Conservation (phyloP, 257 asterid species). For the Scutellaria minor region DNA sequence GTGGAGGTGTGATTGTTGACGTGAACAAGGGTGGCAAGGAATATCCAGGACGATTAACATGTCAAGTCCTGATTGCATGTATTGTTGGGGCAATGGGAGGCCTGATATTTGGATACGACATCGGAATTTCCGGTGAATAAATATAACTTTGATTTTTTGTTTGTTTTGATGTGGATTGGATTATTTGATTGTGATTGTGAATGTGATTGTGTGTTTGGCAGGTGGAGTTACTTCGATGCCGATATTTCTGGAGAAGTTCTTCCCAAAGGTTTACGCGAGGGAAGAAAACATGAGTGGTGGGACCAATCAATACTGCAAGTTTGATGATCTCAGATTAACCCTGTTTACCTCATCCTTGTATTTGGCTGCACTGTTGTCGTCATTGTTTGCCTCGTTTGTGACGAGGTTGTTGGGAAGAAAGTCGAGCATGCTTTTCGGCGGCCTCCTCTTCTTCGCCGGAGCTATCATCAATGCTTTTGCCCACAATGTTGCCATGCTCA, state of each 20-base stretch:
- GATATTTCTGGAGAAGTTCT: constrained; percentile 39
- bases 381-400: not conserved
- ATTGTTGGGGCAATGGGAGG: constrained; percentile 38
- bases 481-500: constrained; percentile 29
- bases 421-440: constrained; percentile 39
- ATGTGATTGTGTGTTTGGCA: too few species aligned
- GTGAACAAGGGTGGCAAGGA: not conserved
- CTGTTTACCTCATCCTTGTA: constrained; percentile 46
- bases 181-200: too few species aligned
- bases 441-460: constrained; percentile 36
- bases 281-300: not conserved
- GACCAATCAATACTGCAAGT: constrained; percentile 41
- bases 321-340: constrained; percentile 22
- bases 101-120: constrained; percentile 47
- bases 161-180: too few species aligned
- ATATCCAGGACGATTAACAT: constrained; percentile 33
- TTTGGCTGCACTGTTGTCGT: constrained; percentile 40
- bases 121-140: constrained; percentile 45
- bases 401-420: constrained; percentile 35
- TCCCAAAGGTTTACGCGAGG: constrained; percentile 29
- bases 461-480: constrained; percentile 37
- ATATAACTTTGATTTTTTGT: too few species aligned
- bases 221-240: constrained; percentile 48
- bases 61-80: constrained; percentile 11
- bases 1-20: not conserved